Base-by-base conservation (phyloP, 2,329 filamentous ascomycete genomes). In the Trichoderma simmonsii region DNA sequence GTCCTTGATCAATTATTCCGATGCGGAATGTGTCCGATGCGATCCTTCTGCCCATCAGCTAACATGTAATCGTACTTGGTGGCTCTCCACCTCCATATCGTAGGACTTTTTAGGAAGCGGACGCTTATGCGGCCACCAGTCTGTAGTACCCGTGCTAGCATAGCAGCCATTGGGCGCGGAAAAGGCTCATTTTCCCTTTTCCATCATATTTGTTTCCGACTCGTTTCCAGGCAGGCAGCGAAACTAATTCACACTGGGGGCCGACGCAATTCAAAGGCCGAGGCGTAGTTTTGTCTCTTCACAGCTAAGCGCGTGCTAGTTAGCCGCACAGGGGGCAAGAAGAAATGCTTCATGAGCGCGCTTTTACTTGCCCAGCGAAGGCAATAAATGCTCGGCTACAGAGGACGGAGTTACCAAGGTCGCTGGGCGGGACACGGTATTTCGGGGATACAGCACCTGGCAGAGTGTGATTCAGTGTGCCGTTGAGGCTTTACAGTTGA, bases 281-380 rank as follows among this genome's bases (percentile, higher is more conserved):
- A 48, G 67, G 68, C 68, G 60, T 71, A 71, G 60, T 12, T 64
- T 71, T 71, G 43, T 71, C 68, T 64, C 26, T 36, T 30, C 60
- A 56, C 30, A 71, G 68, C 34, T 60, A 56, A 70, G 68, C 60
- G 59, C 59, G n/a, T 61, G 26, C 3, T 28, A 12, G 34, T 18
- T 28, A 57, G 34, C 43, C 51, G 32, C 60, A 32, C 32, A 43
- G 24, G 43, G 21, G 59, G 39, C 30, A 54, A n/a, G 57, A 24
- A 56, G 54, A 24, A 39, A 39, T 21, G 51, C 54, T 30, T 59
- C 34, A 7, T 8, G 32, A 18, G 30, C 34, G 34, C 21, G 51
- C 28, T 30, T 59, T 30, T 32, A 32, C 28, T 30, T 30, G 56
- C 28, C 56, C 30, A n/a, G 28, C 15, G 11, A 24, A 54, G 21